phyloP scores from a whole-genome alignment of 148 eudicot species.

The Rhododendron williamsianum region DNA sequence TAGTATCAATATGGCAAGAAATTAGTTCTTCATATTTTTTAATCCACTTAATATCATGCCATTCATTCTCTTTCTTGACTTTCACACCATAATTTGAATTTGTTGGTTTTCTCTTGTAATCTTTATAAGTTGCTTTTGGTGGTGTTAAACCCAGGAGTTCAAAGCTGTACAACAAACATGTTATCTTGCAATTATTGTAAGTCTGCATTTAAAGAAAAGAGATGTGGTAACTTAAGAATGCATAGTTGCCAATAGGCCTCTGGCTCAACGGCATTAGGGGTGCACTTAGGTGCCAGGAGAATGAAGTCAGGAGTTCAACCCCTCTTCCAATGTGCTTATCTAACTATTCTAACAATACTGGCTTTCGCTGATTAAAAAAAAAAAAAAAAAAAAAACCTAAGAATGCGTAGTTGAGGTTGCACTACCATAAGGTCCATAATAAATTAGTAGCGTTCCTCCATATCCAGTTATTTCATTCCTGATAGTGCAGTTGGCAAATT shows the following conservation, averaged over 20 bases:
- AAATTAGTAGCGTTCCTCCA: not conserved
- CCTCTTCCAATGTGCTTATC: not conserved
- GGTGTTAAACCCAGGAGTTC: not conserved
- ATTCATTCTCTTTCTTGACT: not conserved
- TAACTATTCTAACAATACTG: not conserved
- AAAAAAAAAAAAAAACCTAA: not conserved
- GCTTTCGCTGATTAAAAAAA: too few relatives aligned
- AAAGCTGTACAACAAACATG: not conserved
- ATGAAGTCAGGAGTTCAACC: not conserved
- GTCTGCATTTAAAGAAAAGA: not conserved
- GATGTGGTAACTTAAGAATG: not conserved
- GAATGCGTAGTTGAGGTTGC: not conserved
- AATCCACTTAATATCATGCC: not conserved
- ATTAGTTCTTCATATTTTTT: not conserved
- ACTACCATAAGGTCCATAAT: not conserved
- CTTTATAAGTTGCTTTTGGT: not conserved
- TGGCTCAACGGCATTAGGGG: not conserved
- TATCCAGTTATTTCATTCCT: not conserved
- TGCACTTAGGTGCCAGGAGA: not conserved
- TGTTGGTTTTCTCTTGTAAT: not conserved
- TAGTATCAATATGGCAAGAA: not conserved
- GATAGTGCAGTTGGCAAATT: not conserved
- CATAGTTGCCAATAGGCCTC: not conserved
- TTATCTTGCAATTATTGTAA: not conserved
- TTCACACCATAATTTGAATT: not conserved